phyloP scores from a whole-genome alignment of 805 yeast genomes.

The Cyberlindnera meyerae region DNA sequence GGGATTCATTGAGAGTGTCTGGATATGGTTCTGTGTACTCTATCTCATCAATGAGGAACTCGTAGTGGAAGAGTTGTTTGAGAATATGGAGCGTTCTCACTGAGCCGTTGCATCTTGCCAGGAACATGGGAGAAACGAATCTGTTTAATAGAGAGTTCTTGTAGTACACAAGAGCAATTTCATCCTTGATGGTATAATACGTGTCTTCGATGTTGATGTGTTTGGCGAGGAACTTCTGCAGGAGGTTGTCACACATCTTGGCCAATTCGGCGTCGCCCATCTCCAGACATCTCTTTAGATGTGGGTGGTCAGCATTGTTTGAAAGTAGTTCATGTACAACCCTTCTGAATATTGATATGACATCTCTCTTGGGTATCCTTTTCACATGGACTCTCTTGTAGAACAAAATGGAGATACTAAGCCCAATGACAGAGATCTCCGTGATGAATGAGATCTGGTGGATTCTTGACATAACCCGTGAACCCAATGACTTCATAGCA shows the following conservation, averaged over 20 bases:
- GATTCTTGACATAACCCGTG: constrained; percentile 12
- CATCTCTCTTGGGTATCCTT: constrained; percentile 4
- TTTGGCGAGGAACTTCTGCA: constrained; percentile 12
- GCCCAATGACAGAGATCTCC: constrained; percentile 16
- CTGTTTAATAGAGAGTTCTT: constrained; percentile 20
- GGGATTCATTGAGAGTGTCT: too few species aligned
- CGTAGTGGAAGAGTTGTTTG: constrained; percentile 16
- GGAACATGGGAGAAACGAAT: constrained; percentile 19
- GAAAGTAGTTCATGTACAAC: constrained; percentile 3
- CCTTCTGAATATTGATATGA: constrained; percentile 7
- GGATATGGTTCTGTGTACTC: too few species aligned
- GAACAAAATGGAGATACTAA: constrained; percentile 13
- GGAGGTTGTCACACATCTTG: constrained; percentile 1
- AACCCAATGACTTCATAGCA: constrained; percentile 7
- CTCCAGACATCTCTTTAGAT: constrained; percentile 3
- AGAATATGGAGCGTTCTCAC: constrained; percentile 8
- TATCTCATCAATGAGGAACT: constrained; percentile 16
- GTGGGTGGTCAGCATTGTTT: constrained; percentile 9
- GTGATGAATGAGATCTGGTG: constrained; percentile 17
- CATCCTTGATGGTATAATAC: constrained; percentile 13
- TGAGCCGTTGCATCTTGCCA: constrained; percentile 6
- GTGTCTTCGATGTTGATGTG: constrained; percentile 4
- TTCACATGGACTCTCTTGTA: constrained; percentile 14
- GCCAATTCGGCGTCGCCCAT: constrained; percentile 4
- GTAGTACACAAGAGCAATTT: constrained; percentile 19